Conservation (phyloP, 2,329 filamentous ascomycete genomes). For the Botryotinia globosa region DNA sequence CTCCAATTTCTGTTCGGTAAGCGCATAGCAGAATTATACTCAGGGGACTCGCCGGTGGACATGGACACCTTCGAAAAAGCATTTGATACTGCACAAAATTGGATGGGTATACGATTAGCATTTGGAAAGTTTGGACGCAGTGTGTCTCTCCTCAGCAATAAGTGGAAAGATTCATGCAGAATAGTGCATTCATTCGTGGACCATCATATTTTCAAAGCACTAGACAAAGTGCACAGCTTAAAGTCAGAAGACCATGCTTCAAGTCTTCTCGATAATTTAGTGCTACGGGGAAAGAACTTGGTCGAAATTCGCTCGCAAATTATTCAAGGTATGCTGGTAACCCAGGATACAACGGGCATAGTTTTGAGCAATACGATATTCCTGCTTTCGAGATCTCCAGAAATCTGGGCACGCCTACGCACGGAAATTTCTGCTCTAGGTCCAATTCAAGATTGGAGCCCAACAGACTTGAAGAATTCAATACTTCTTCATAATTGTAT, state of each 20-base stretch:
- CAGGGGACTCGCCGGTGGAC: background rate
- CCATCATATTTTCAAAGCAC: background rate
- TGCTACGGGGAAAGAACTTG: no score
- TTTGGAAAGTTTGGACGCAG: constrained; percentile 3
- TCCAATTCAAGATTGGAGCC: background rate
- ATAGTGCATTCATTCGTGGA: constrained; percentile 15
- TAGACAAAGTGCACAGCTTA: background rate
- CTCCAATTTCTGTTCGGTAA: constrained; percentile 15
- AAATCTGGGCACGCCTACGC: background rate
- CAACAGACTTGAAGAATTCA: background rate
- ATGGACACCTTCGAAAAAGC: background rate
- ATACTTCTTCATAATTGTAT: constrained; percentile 7
- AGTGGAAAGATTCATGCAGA: background rate
- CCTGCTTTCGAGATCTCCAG: background rate
- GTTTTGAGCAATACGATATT: constrained; percentile 14
- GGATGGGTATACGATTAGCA: constrained; percentile 13
- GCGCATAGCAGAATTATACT: background rate
- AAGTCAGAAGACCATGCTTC: background rate
- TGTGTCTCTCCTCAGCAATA: background rate
- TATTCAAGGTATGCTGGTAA: constrained; percentile 10
- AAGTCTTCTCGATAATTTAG: background rate
- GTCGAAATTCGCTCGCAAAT: constrained; percentile 12
- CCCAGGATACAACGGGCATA: constrained; percentile 14
- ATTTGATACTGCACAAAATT: constrained; percentile 2
- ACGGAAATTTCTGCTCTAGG: background rate